phyloP scores from a whole-genome alignment of 495 filamentous ascomycete species.

The Parathielavia appendiculata region DNA sequence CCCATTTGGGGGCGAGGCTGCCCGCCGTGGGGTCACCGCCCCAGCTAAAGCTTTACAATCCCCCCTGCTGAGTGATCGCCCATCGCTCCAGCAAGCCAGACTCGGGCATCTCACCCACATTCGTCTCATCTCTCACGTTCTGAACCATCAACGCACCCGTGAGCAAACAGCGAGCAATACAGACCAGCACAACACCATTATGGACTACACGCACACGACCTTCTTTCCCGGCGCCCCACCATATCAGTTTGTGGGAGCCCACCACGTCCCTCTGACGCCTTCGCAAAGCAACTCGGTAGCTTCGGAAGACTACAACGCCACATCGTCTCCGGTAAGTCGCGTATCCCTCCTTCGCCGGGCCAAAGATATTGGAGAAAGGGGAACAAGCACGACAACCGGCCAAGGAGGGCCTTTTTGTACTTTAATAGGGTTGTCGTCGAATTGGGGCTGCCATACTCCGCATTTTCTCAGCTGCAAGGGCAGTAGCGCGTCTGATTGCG shows the following conservation, averaged over 20 bases:
- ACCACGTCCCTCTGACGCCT: slow-evolving; percentile 44
- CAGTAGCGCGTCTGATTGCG: slow-evolving; percentile 27
- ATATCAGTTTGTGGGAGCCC: slow-evolving; percentile 53
- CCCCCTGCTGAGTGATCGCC: too few species aligned
- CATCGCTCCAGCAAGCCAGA: too few species aligned
- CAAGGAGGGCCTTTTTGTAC: slow-evolving; percentile 9
- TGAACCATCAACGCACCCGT: neutral
- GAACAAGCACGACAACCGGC: neutral
- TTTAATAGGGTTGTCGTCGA: slow-evolving; percentile 13
- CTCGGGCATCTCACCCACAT: neutral
- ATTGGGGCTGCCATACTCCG: slow-evolving; percentile 22
- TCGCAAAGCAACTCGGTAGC: slow-evolving; percentile 48
- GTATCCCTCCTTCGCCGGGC: neutral
- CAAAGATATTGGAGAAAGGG: neutral
- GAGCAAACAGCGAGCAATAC: neutral
- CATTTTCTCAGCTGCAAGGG: slow-evolving; percentile 18
- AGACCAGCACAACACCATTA: slow-evolving; percentile 21
- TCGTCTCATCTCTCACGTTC: neutral
- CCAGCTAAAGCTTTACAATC: too few species aligned
- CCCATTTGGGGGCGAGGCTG: too few species aligned
- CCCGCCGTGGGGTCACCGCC: too few species aligned
- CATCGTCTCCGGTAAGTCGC: slow-evolving; percentile 50
- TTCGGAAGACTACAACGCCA: slow-evolving; percentile 51
- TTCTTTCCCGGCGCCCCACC: slow-evolving; percentile 47
- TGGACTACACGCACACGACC: slow-evolving; percentile 42